These are phyloP conservation scores for Brassica juncea DNA, from an alignment of 345 rosid genomes.

Conservation along the genomic window DNA sequence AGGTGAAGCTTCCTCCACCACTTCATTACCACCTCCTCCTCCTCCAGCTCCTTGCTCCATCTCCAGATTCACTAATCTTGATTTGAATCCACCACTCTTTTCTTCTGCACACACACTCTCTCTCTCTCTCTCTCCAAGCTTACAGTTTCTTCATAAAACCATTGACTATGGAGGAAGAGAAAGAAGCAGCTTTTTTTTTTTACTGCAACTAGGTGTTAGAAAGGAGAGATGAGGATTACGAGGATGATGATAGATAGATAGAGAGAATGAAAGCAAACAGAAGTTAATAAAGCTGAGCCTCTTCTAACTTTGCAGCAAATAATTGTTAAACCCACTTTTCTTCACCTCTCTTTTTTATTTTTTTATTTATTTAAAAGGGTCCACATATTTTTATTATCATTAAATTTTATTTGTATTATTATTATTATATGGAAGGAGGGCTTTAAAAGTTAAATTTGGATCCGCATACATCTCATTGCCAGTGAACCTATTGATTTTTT, in stretches of 20 bases:
- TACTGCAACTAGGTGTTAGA: constrained; percentile 39
- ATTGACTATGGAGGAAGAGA: constrained; percentile 30
- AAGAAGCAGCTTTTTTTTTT: constrained; percentile 14
- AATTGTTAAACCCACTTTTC: constrained; percentile 59
- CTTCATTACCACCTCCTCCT: constrained; percentile 45
- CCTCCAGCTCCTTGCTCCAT: constrained; percentile 54
- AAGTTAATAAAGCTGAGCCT: constrained; percentile 64
- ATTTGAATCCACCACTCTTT: constrained; percentile 7
- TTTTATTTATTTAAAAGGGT: constrained; percentile 13
- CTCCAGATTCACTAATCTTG: constrained; percentile 31
- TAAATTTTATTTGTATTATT: constrained; percentile 13
- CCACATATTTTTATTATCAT: constrained; percentile 24
- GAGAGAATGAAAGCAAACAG: constrained; percentile 45
- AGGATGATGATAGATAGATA: constrained; percentile 57
- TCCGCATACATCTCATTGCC: constrained; percentile 40
- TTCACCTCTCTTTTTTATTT: constrained; percentile 27
- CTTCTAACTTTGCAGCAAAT: constrained; percentile 84
- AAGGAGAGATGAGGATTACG: constrained; percentile 59
- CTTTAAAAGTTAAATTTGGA: constrained; percentile 38
- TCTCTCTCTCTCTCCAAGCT: constrained; percentile 19
- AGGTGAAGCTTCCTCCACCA: constrained; percentile 82
- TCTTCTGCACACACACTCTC: neutral
- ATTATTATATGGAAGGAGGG: neutral
- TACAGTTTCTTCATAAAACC: constrained; percentile 26
- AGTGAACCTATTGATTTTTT: constrained; percentile 18